Evolutionary conservation across 805 yeast genomes (phyloP), one percentile per base, ranked within the genome.

Genomic region (Groenewaldozyma tartarivorans): DNA sequence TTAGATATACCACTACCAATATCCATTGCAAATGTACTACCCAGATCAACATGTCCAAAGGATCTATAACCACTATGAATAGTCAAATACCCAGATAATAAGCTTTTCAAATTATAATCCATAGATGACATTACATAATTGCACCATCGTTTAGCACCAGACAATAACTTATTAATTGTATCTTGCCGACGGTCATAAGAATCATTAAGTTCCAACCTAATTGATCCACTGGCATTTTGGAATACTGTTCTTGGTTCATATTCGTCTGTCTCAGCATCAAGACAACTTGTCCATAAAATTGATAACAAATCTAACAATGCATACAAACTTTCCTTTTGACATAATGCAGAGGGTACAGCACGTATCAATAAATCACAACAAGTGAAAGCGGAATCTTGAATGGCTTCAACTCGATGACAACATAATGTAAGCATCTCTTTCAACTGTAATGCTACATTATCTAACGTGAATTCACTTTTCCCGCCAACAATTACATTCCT

Each of bases 1-100:
- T 79, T 68, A n/a, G 78, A 62, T 9, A 85, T 71, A 3, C 73
- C 58, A 3, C 92, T 86, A 1, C 95, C 94, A 79, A 86, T 73
- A 49, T 84, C 92, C 43, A 88, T 64, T 0, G 98, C 97, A 68
- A 90, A 84, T 0, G 94, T 79, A 37, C 87, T 80, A 41, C 97
- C 97, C 53, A 72, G 78, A 42, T 82, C 79, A 33, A 83, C 71
- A 51, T 64, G 51, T 58, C 70, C 48, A 57, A 55, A 47, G 53
- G 61, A 47, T 51, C 63, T 42, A 51, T 57, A 43, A 15, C 54
- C 58, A 20, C 67, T 63, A 49, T 63, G 50, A 21, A 66, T 70
- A 1, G 85, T 70, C 3, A 87, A 74, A 53, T 90, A 92, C 0
- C 81, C 67, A 53, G 84, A 92, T 36, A 92, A 66, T 48, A 90